These are phyloP conservation scores for Hypoxylon cercidicola DNA, from an alignment of 495 filamentous ascomycete genomes.

Conservation along the genomic window DNA sequence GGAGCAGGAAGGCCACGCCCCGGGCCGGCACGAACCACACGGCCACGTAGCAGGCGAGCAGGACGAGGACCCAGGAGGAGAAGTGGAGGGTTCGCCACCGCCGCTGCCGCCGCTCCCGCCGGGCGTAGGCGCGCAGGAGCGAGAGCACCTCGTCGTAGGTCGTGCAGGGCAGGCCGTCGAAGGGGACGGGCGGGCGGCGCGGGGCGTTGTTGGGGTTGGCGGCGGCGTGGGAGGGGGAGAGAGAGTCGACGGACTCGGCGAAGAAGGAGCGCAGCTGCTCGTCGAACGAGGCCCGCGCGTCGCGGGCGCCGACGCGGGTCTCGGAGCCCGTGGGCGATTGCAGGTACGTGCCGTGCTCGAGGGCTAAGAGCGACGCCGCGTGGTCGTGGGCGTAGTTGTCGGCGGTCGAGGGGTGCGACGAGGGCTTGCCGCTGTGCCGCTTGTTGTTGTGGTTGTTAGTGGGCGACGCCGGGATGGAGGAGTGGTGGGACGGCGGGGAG, in stretches of 20 bases:
- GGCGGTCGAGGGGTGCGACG: conserved; percentile 15
- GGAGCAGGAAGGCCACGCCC: conserved; percentile 82
- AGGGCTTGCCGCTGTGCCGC: conserved; percentile 17
- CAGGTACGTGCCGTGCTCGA: conserved; percentile 53
- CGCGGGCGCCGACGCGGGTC: conserved; percentile 32
- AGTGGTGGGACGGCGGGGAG: conserved; percentile 9
- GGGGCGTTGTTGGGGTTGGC: conserved; percentile 35
- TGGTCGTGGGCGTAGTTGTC: conserved; percentile 24
- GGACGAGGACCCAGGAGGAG: conserved; percentile 68
- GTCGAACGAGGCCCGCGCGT: conserved; percentile 41
- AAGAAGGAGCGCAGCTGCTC: conserved; percentile 40
- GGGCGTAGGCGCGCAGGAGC: conserved; percentile 71
- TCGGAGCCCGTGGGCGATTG: conserved; percentile 46
- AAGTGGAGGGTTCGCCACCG: conserved; percentile 78
- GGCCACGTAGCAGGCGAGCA: conserved; percentile 76
- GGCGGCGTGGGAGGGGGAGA: conserved; percentile 13
- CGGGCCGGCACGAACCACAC: conserved; percentile 85
- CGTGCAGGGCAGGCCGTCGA: conserved; percentile 47
- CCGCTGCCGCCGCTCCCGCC: conserved; percentile 75
- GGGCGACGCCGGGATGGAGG: conserved; percentile 13
- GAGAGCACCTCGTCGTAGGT: conserved; percentile 78
- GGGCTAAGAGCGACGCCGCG: conserved; percentile 48
- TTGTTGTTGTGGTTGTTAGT: conserved; percentile 36
- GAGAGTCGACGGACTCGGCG: not conserved
- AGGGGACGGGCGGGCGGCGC: conserved; percentile 30